A percentile compares a stretch with the other conserved stretches of the same genome.
Conservation (phyloP, 805 yeast genomes). For the Grigorovia transvaalensis region DNA sequence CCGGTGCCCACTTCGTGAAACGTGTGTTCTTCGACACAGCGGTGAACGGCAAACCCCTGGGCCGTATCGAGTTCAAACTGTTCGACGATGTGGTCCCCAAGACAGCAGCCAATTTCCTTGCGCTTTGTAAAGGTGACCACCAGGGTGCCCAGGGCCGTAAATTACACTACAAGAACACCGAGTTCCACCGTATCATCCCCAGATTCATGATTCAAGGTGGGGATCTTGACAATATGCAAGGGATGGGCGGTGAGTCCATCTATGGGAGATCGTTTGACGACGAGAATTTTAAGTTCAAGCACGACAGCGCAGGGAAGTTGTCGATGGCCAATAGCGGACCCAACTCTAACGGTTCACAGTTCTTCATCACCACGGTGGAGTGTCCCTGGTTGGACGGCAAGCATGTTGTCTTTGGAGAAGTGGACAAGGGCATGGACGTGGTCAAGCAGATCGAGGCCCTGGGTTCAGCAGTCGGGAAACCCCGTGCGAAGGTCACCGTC, state of each 20-base stretch:
- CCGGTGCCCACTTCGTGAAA: conserved; percentile 37
- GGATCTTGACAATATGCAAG: conserved; percentile 77
- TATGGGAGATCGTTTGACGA: conserved; percentile 57
- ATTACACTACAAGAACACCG: conserved; percentile 53
- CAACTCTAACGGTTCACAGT: conserved; percentile 86
- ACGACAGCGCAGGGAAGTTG: conserved; percentile 69
- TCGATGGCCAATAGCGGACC: conserved; percentile 94
- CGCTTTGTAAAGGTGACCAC: conserved; percentile 81
- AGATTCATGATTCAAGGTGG: conserved; percentile 96
- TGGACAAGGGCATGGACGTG: conserved; percentile 50
- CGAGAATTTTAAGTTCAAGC: conserved; percentile 59
- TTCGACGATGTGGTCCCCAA: conserved; percentile 47
- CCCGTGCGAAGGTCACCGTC: conserved; percentile 55
- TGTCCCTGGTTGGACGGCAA: conserved; percentile 73
- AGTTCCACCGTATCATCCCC: conserved; percentile 91
- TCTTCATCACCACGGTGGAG: conserved; percentile 74
- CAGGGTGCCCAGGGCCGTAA: conserved; percentile 90
- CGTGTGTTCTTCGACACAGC: conserved; percentile 51
- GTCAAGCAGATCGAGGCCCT: conserved; percentile 50
- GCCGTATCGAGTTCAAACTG: conserved; percentile 29
- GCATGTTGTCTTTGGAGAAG: conserved; percentile 74
- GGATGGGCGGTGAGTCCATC: conserved; percentile 87
- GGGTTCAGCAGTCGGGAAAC: conserved; percentile 59
- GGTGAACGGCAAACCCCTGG: conserved; percentile 38
- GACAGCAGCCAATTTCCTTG: conserved; percentile 74